Base-by-base conservation (phyloP, 805 yeast genomes). In the Grigorovia transvaalensis region DNA sequence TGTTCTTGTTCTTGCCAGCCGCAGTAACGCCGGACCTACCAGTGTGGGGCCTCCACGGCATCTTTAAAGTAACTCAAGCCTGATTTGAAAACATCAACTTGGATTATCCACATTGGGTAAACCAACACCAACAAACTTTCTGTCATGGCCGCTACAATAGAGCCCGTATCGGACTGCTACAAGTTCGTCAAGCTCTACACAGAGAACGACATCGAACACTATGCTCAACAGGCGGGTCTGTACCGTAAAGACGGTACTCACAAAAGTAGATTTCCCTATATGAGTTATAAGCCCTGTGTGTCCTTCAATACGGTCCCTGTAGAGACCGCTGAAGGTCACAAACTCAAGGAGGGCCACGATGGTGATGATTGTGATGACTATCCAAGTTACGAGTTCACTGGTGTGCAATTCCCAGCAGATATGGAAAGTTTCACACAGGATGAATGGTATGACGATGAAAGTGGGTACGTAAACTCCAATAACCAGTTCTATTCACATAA, bases 261-360 rank as follows among this genome's bases (percentile, higher is more conserved):
- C 9, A 45, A 44, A n/a, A 20, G 38, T 9, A 38, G 44, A 1
- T 52, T 43, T 41, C 57, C 52, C 7, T 54, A 47, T 13, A 47
- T 50, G 23, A 45, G 29, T 18, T 57, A 53, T 43, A 54, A 53
- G 38, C 65, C 67, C 5, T 60, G 67, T 45, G 67, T 66, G 12
- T 66, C 70, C 1, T 66, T 66, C 51, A 61, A 66, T 50, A 66
- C 70, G 1, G 67, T 65, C 4, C 70, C 70, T 1, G 59, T 60
- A 3, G 48, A 46, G 13, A 56, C 59, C 11, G 35, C 30, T 19
- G 51, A 56, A 17, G 51, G 50, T 7, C 57, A 58, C 1, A 57
- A 55, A 15, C 54, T 53, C 15, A 54, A 23, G 6, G 27, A 23
- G 27, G 27, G 27, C 27, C 6, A 23, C 6, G 6, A 3, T 23